phyloP scores from a whole-genome alignment of 768 basidiomycete species.

The Exsudoporus frostii region DNA sequence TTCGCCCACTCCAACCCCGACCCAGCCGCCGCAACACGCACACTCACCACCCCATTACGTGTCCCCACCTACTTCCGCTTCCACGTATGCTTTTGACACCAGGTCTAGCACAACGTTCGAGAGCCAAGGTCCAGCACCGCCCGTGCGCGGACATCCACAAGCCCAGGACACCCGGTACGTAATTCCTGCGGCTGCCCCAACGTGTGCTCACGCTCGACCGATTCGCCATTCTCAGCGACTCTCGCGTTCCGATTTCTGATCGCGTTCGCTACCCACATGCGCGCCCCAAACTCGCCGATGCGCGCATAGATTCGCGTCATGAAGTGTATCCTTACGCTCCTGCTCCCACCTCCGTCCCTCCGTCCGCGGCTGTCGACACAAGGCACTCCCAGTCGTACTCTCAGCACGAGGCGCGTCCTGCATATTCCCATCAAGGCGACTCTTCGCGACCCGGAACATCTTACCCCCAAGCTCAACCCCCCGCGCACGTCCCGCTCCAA shows the following conservation, averaged over 20 bases:
- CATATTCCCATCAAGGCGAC: slow-evolving; percentile 20
- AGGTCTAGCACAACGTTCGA: slow-evolving; percentile 19
- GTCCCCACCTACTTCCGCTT: slow-evolving; percentile 16
- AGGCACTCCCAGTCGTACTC: slow-evolving; percentile 21
- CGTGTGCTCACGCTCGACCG: slow-evolving; percentile 2
- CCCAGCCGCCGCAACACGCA: slow-evolving; percentile 23
- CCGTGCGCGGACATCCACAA: slow-evolving; percentile 20
- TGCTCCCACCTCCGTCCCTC: slow-evolving; percentile 12
- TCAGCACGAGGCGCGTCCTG: slow-evolving; percentile 21
- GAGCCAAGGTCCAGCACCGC: slow-evolving; percentile 6
- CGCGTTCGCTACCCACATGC: slow-evolving; percentile 19
- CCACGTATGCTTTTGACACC: slow-evolving; percentile 21
- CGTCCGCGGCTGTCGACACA: slow-evolving; percentile 15
- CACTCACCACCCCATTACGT: slow-evolving; percentile 24
- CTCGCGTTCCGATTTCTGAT: slow-evolving; percentile 22
- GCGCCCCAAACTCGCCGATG: slow-evolving; percentile 19
- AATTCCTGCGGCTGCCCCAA: neutral
- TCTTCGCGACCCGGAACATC: slow-evolving; percentile 20
- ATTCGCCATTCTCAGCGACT: slow-evolving; percentile 20
- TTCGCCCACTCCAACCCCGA: slow-evolving; percentile 31
- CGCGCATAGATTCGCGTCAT: slow-evolving; percentile 26
- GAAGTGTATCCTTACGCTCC: slow-evolving; percentile 21
- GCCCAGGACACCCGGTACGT: slow-evolving; percentile 25
- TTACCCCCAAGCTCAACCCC: slow-evolving; percentile 16
- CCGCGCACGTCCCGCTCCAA: slow-evolving; percentile 7